A percentile compares a stretch with the other conserved stretches of the same genome.
phyloP scores from a whole-genome alignment of 148 eudicot genomes.

The Persicaria maculosa region DNA sequence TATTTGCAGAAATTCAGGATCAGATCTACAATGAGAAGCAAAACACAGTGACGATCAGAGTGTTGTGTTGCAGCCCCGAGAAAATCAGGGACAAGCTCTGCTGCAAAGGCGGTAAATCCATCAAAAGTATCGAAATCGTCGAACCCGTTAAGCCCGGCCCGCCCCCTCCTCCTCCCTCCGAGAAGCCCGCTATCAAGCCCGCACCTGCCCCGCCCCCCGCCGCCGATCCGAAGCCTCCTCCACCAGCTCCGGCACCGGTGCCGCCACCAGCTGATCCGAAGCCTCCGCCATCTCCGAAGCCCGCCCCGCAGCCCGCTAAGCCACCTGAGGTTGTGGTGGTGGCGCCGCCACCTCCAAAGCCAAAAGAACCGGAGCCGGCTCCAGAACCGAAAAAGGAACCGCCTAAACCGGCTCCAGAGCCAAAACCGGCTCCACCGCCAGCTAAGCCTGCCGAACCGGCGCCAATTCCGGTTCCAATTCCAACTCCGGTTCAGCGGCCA shows the following conservation, averaged over 20 bases:
- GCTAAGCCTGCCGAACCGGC: background rate
- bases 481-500: constrained; percentile 8
- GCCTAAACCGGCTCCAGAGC: constrained; percentile 10
- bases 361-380: constrained; percentile 17
- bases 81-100: constrained; percentile 68
- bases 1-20: constrained; percentile 54
- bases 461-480: constrained; percentile 9
- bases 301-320: background rate
- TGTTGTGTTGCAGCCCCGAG: constrained; percentile 80
- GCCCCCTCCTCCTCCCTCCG: constrained; percentile 21
- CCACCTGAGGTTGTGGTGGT: background rate
- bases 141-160: constrained; percentile 20
- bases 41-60: constrained; percentile 62
- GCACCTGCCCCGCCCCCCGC: background rate
- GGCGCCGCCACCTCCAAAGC: background rate
- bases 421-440: constrained; percentile 12
- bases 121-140: constrained; percentile 55
- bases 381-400: background rate
- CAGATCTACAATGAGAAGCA: constrained; percentile 63
- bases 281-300: background rate
- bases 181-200: background rate
- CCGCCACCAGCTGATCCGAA: constrained; percentile 18
- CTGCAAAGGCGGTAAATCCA: constrained; percentile 50
- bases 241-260: background rate
- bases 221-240: background rate